These are phyloP conservation scores for Anthostomella pinea DNA, from an alignment of 2,329 filamentous ascomycete genomes.

Conservation along the genomic window DNA sequence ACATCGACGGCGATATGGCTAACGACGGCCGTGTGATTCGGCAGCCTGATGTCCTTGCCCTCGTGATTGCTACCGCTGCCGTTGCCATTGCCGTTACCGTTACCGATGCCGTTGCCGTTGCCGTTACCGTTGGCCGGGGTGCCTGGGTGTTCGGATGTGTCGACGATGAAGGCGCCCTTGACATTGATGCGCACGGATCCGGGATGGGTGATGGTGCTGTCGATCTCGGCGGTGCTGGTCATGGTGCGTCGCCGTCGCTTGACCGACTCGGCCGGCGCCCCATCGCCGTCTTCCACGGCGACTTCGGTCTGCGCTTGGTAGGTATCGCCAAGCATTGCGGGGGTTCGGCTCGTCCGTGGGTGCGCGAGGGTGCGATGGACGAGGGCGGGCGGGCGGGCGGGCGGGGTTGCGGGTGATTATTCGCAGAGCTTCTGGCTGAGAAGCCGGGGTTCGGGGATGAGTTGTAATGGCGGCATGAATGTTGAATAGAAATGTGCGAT, in stretches of 20 bases:
- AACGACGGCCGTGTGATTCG: constrained; percentile 91
- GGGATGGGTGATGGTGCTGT: constrained; percentile 59
- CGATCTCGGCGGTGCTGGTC: constrained; percentile 56
- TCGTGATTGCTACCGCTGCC: constrained; percentile 53
- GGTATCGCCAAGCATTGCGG: constrained; percentile 13
- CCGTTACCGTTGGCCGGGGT: constrained; percentile 45
- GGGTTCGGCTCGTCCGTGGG: no score
- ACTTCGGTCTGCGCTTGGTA: constrained; percentile 24
- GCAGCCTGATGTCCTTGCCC: constrained; percentile 90
- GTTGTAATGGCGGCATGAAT: constrained; percentile 17
- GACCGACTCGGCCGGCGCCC: constrained; percentile 10
- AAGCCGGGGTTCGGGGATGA: constrained; percentile 11
- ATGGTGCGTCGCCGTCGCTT: constrained; percentile 36
- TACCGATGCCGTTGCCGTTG: constrained; percentile 26
- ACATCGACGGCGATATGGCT: constrained; percentile 97
- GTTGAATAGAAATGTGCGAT: constrained; percentile 1
- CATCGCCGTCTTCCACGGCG: constrained; percentile 16
- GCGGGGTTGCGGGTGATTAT: constrained; percentile 1
- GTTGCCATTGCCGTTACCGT: constrained; percentile 39
- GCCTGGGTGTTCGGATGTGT: constrained; percentile 62
- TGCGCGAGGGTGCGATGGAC: no score
- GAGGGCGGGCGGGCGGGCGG: constrained; percentile 1
- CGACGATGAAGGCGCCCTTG: constrained; percentile 92
- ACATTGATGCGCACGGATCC: constrained; percentile 91
- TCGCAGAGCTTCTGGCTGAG: constrained; percentile 9